Evolutionary conservation across 2,329 filamentous ascomycete species (phyloP), one percentile per base, ranked within the genome.

Genomic region (Fusarium proliferatum): DNA sequence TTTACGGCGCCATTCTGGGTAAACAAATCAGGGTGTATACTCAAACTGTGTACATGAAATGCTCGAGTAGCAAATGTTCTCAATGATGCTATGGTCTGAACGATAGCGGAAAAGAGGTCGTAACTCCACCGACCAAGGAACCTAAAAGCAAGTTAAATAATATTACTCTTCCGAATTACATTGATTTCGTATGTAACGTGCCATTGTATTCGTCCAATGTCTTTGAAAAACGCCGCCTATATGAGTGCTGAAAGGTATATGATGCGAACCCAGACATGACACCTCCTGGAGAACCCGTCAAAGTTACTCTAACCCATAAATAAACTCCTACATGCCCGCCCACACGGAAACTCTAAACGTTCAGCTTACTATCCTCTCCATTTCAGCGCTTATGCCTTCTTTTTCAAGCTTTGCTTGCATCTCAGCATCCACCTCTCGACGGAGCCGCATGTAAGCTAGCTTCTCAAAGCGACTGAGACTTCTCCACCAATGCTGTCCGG

Each of bases 401-500:
- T 84, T 85, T 72, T 86, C 86, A 43, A 84, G 77, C 79, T 83
- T 86, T 36, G 78, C 81, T 63, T 81, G 85, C 81, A 82, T 82
- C 76, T 90, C 89, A 4, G 84, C 82, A 56, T 91, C 89, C 12
- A 84, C 82, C 75, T 90, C 94, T 67, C 92, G 88, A 80, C 92
- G 91, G 55, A 97, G 91, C 55, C 96, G 89, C 74, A 93, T 91
- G 78, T 93, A 97, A 6, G 93, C 96, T 72, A 97, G 84, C 83
- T 96, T 97, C 76, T 95, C 92, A 80, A 98, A 99, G 49, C 94
- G 88, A 65, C 95, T 96, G 55, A 99, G 85, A 36, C 90, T 90
- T 73, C 88, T 90, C 94, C 96, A 99, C 88, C 96, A 98, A 83
- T 98, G 94, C 78, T 95, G 89, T 4, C 96, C 96, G 15, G 95